A percentile compares a stretch with the other conserved stretches of the same genome.
These are phyloP conservation scores for Backusella australiensis DNA, from an alignment of 192 early-diverging fungal species.

Conservation along the genomic window DNA sequence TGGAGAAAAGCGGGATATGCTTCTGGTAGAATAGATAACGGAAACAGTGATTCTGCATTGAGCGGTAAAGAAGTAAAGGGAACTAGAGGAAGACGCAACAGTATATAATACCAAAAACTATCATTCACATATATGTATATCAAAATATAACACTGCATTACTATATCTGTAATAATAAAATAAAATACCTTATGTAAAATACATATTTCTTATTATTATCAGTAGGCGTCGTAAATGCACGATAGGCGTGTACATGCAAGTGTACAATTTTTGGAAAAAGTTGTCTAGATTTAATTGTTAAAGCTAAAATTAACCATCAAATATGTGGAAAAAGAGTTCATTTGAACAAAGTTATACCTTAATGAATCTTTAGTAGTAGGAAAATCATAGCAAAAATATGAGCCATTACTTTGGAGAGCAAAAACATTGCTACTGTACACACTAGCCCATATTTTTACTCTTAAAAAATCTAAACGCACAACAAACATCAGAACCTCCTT, in stretches of 20 bases:
- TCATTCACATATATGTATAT: background rate
- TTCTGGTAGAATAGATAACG: conserved; percentile 31
- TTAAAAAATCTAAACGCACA: background rate
- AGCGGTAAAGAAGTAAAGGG: conserved; percentile 38
- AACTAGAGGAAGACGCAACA: conserved; percentile 31
- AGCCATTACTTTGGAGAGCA: background rate
- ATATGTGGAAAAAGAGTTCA: background rate
- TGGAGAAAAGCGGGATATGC: conserved; percentile 76
- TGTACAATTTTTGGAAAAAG: background rate
- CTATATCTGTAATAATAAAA: background rate
- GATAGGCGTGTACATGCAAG: background rate
- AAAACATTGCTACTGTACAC: background rate
- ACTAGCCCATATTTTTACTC: background rate
- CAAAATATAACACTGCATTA: background rate
- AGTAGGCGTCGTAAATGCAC: background rate
- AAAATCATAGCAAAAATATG: background rate
- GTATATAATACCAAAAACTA: conserved; percentile 18
- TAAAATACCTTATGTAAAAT: background rate
- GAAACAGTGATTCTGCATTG: conserved; percentile 3
- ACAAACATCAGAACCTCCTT: background rate
- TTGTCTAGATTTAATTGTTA: background rate
- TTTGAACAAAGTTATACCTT: background rate
- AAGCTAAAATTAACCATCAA: background rate
- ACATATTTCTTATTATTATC: background rate
- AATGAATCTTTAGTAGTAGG: background rate